Percentiles rank a stretch among this genome's conserved stretches.
phyloP scores from a whole-genome alignment of 805 yeast genomes.

The Wickerhamomyces alni region DNA sequence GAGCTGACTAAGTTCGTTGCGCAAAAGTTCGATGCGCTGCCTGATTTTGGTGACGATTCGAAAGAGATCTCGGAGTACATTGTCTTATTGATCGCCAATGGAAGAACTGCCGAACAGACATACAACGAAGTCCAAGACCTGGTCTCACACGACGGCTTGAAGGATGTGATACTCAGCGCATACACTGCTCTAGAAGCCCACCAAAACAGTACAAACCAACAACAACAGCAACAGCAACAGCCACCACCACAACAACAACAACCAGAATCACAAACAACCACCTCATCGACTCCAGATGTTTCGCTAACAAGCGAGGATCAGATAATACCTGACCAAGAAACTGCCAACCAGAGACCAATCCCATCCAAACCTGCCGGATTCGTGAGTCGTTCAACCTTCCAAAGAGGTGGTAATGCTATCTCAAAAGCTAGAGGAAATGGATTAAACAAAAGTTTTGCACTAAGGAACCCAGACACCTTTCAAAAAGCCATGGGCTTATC shows the following conservation, averaged over 20 bases:
- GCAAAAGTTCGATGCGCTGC: slow-evolving; percentile 31
- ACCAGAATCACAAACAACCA: neutral
- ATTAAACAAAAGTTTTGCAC: slow-evolving; percentile 20
- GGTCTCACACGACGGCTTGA: slow-evolving; percentile 56
- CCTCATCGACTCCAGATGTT: slow-evolving; percentile 4
- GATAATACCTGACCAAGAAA: slow-evolving; percentile 3
- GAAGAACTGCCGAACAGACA: slow-evolving; percentile 56
- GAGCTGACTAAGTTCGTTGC: slow-evolving; percentile 39
- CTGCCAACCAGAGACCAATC: slow-evolving; percentile 4
- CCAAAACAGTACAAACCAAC: slow-evolving; percentile 13
- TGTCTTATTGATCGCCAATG: slow-evolving; percentile 62
- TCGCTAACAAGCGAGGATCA: slow-evolving; percentile 6
- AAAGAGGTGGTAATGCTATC: slow-evolving; percentile 4
- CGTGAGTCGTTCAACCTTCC: neutral
- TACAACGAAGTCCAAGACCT: slow-evolving; percentile 53
- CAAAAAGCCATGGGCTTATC: slow-evolving; percentile 35
- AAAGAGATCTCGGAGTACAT: slow-evolving; percentile 69
- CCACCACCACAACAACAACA: slow-evolving; percentile 15
- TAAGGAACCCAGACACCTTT: slow-evolving; percentile 26
- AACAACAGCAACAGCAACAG: slow-evolving; percentile 12
- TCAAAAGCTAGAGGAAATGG: slow-evolving; percentile 5
- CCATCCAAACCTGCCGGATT: slow-evolving; percentile 16
- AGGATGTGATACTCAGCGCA: slow-evolving; percentile 48
- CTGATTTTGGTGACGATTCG: slow-evolving; percentile 43
- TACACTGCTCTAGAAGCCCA: slow-evolving; percentile 46